Base-by-base conservation (phyloP, 768 basidiomycete species). In the Tricholoma hemisulphureum region DNA sequence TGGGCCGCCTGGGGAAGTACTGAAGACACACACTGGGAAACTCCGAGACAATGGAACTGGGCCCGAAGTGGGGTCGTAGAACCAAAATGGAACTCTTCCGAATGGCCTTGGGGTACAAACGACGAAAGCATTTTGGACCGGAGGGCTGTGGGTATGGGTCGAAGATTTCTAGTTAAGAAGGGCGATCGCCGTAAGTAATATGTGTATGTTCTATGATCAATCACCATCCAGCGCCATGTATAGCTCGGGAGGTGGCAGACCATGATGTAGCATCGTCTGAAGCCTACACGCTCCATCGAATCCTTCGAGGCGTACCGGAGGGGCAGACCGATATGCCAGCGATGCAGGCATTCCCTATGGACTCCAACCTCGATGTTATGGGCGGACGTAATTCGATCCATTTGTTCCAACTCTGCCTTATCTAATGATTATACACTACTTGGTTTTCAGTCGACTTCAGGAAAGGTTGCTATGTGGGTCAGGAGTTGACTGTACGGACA, bases 401-500 rank as follows among this genome's bases (percentile, higher is more conserved):
- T 20, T 31, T 23, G 24, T 31, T 49, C 21, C 52, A 51, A 46
- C 55, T 24, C 35, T n/a, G 53, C 11, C 28, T 43, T 23, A 3
- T n/a, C 21, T 31, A 46, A 21, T 53, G 11, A 18, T 35, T 57
- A 37, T 52, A 24, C 55, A 62, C 24, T 34, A 63, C 59, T 48
- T 60, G 39, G 39, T 26, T 60, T 23, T 61, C 43, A 79, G 95
- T 98, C 69, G 94, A 98, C 73, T 98, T 97, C 71, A 80, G 92
- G 56, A 99, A 99, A 75, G 97, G 97, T 2, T 99, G 97, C 69
- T 98, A 98, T 67, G 88, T 98, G 5, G 97, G 97, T 8, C 97
- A 99, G 77, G 97, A 98, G 66, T 79, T 98, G 37, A 98, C 95
- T 0, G 95, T 97, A 6, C 84, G 97, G 52, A 98, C 96, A 34